Evolutionary conservation across 2,329 filamentous ascomycete species (phyloP), one percentile per base, ranked within the genome.

Genomic region (Stenocarpella maydis): DNA sequence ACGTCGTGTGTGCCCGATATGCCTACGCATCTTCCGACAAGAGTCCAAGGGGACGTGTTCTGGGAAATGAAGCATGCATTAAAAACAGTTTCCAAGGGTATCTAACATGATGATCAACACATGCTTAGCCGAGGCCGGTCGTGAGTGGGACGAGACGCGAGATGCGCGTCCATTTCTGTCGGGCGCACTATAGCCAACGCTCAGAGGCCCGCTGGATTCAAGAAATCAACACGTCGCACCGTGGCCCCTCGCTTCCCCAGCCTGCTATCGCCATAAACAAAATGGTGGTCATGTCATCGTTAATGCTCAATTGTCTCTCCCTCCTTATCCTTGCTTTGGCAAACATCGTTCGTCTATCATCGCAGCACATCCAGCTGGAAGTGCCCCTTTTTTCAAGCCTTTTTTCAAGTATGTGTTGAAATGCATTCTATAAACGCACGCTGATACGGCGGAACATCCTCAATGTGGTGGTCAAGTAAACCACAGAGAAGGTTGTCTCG

Each of bases 61-160:
- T 37, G 43, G 43, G 21, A 55, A 55, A 21, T 31, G 26, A 45
- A 67, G 31, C 41, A 67, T 54, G 26, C 47, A 67, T 28, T 47
- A 69, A 61, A n/a, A 52, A 26, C 53, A 34, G 10, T 49, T 49
- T 49, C 66, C 50, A 61, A 66, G 69, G 69, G 69, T 71, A 71
- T 71, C 69, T 69, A 69, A 66, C 60, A 66, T 65, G 61, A 65
- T 69, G 66, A 58, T 69, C 69, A 69, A 69, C 66, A 71, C 41
- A 71, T 69, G 65, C 47, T 60, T 67, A 54, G 49, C 50, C 31
- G 21, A 24, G 52, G 39, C 41, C 43, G 52, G 10, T 37, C 4
- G 19, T n/a, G 52, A 26, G 26, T 24, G 12, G 10, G 47, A 66
- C 52, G 37, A 55, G 64, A 58, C 28, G 52, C 31, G 39, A n/a